Evolutionary conservation across 2,329 filamentous ascomycete species (phyloP).

Genomic region (Plectosphaerella plurivora): DNA sequence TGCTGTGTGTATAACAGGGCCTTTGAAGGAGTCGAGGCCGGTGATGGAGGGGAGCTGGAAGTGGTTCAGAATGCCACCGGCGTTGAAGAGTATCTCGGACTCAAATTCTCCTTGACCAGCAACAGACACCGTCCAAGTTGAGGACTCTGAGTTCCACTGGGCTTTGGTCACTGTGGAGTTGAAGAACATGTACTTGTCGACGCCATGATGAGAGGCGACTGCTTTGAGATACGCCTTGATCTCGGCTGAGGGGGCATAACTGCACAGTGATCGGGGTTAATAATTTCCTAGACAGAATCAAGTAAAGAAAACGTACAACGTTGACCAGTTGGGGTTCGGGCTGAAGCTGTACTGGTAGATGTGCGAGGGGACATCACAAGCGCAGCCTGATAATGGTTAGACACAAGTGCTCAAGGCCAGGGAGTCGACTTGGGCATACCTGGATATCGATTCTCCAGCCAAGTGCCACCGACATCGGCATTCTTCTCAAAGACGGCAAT

Average conservation of each 20-base stretch:
- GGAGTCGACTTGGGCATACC: slow-evolving; percentile 13
- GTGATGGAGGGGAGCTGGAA: slow-evolving; percentile 40
- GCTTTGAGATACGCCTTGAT: slow-evolving; percentile 47
- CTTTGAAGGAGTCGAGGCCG: slow-evolving; percentile 33
- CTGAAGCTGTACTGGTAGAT: slow-evolving; percentile 61
- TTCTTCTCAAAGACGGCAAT: slow-evolving; percentile 42
- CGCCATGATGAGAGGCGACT: slow-evolving; percentile 28
- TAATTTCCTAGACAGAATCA: too few relatives aligned
- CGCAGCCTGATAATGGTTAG: slow-evolving; percentile 29
- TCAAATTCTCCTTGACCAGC: slow-evolving; percentile 36
- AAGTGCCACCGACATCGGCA: slow-evolving; percentile 49
- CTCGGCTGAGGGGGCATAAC: slow-evolving; percentile 47
- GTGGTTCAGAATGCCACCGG: slow-evolving; percentile 10
- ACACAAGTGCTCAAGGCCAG: background rate
- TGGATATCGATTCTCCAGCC: slow-evolving; percentile 56
- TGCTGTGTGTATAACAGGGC: slow-evolving; percentile 28
- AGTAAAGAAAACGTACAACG: slow-evolving; percentile 29
- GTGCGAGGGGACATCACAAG: slow-evolving; percentile 53
- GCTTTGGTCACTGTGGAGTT: slow-evolving; percentile 36
- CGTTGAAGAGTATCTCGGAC: slow-evolving; percentile 14
- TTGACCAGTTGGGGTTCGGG: slow-evolving; percentile 56
- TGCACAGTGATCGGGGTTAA: too few relatives aligned
- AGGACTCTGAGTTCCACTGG: slow-evolving; percentile 37
- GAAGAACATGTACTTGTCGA: slow-evolving; percentile 43
- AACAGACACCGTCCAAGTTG: slow-evolving; percentile 36